Conservation (phyloP, 192 early-diverging fungal species). For the Allomyces javanicus region DNA sequence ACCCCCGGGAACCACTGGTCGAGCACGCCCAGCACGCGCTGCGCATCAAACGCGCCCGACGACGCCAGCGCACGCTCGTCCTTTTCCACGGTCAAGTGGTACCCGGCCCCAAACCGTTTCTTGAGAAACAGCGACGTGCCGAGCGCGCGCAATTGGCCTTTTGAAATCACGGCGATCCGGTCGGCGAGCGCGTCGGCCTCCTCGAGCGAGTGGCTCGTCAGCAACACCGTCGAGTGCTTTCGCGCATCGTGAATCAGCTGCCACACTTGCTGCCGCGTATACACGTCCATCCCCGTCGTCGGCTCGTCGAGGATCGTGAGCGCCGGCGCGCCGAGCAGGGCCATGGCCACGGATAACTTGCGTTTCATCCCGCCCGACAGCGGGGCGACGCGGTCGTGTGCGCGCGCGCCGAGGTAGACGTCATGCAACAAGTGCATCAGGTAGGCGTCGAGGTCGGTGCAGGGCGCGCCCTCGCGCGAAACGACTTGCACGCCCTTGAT, state of each 20-base stretch:
- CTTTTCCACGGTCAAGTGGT: slow-evolving; percentile 23
- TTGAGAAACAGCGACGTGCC: slow-evolving; percentile 40
- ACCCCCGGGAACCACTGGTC: background rate
- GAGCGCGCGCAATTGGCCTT: slow-evolving; percentile 23
- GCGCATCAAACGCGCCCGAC: background rate
- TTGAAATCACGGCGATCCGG: slow-evolving; percentile 24
- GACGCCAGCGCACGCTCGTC: slow-evolving; percentile 4
- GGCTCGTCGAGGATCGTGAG: slow-evolving; percentile 34
- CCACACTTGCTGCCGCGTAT: slow-evolving; percentile 28
- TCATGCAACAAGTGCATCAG: slow-evolving; percentile 8
- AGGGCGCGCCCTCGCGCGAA: slow-evolving; percentile 6
- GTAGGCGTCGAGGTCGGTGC: slow-evolving; percentile 6
- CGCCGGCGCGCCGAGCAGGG: slow-evolving; percentile 28
- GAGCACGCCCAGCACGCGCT: background rate
- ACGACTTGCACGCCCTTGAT: slow-evolving; percentile 25
- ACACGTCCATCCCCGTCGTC: slow-evolving; percentile 38
- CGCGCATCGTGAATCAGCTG: slow-evolving; percentile 26
- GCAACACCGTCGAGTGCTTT: slow-evolving; percentile 20
- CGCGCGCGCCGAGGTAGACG: slow-evolving; percentile 18
- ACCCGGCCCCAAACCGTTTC: slow-evolving; percentile 31
- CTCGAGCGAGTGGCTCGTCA: slow-evolving; percentile 37
- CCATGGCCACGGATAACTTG: slow-evolving; percentile 24
- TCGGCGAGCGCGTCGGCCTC: slow-evolving; percentile 8
- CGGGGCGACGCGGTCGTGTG: slow-evolving; percentile 10
- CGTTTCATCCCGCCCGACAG: slow-evolving; percentile 40